A percentile compares a stretch with the other conserved stretches of the same genome.
Conservation (phyloP, 345 rosid genomes). For the Bretschneidera sinensis region DNA sequence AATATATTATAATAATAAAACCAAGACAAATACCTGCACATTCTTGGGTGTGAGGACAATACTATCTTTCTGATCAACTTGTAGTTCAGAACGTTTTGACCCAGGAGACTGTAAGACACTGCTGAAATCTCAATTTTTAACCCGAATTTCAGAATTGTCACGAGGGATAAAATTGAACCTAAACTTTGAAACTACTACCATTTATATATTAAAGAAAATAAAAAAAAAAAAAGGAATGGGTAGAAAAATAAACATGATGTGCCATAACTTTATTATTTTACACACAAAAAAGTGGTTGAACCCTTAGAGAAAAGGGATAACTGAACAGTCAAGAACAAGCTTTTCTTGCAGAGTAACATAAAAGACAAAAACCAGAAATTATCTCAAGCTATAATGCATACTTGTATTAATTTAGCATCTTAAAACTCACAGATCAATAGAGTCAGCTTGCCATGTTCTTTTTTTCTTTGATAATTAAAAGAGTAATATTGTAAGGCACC, state of each 20-base stretch:
- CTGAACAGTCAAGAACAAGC: too few species aligned
- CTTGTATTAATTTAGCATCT: background rate
- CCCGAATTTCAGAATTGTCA: background rate
- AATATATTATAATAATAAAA: slow-evolving; percentile 9
- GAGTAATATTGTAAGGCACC: too few species aligned
- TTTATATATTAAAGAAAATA: too few species aligned
- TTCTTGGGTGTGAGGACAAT: slow-evolving; percentile 86
- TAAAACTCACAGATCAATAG: background rate
- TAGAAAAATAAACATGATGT: background rate
- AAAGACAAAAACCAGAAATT: background rate
- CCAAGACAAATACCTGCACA: slow-evolving; percentile 68
- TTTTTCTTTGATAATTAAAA: too few species aligned
- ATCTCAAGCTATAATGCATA: background rate
- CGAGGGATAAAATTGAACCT: background rate
- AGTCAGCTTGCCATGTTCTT: too few species aligned
- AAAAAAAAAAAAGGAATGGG: background rate
- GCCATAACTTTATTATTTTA: too few species aligned
- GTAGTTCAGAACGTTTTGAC: slow-evolving; percentile 76
- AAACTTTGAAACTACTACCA: background rate
- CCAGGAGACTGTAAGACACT: slow-evolving; percentile 64
- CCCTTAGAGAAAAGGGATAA: too few species aligned
- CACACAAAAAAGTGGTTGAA: too few species aligned
- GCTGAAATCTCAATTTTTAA: slow-evolving; percentile 47
- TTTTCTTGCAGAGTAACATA: too few species aligned
- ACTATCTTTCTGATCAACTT: slow-evolving; percentile 68